Conservation (phyloP, 148 eudicot genomes). For the Gaultheria prostrata region DNA sequence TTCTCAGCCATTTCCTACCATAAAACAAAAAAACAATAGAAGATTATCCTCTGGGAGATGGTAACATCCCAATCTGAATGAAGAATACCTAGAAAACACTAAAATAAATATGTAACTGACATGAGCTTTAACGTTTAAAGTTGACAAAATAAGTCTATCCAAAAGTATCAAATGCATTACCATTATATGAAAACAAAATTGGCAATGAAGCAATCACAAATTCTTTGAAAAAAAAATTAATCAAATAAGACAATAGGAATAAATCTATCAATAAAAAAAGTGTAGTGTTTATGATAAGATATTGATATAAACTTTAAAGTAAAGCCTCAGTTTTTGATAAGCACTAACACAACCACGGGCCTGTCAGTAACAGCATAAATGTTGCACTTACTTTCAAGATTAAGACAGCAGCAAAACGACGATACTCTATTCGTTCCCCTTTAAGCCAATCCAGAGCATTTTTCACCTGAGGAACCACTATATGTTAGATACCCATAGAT, state of each 20-base stretch:
- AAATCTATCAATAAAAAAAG: not conserved
- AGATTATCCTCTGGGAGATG: not conserved
- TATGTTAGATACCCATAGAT: not conserved
- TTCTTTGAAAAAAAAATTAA: not conserved
- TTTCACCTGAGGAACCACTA: conserved; percentile 51
- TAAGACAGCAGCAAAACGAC: conserved; percentile 94
- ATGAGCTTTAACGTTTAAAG: not conserved
- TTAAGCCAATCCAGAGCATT: conserved; percentile 87
- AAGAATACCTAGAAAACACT: not conserved
- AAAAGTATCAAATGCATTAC: conserved; percentile 2
- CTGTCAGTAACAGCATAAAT: conserved; percentile 8
- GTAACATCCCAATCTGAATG: not conserved
- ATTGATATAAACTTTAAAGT: not conserved
- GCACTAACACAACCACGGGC: not conserved
- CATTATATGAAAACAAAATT: not conserved
- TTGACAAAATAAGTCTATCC: not conserved
- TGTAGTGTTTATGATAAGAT: not conserved
- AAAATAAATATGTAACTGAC: not conserved
- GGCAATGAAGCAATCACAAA: conserved; percentile 3
- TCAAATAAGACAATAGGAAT: not conserved
- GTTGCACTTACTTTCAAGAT: conserved; percentile 70
- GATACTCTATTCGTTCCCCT: conserved; percentile 84
- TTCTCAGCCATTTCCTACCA: conserved; percentile 99
- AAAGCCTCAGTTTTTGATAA: not conserved
- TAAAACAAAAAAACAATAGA: conserved; percentile 11